Base-by-base conservation (phyloP, 371 early-diverging fungal genomes). In the Cokeromyces recurvatus region DNA sequence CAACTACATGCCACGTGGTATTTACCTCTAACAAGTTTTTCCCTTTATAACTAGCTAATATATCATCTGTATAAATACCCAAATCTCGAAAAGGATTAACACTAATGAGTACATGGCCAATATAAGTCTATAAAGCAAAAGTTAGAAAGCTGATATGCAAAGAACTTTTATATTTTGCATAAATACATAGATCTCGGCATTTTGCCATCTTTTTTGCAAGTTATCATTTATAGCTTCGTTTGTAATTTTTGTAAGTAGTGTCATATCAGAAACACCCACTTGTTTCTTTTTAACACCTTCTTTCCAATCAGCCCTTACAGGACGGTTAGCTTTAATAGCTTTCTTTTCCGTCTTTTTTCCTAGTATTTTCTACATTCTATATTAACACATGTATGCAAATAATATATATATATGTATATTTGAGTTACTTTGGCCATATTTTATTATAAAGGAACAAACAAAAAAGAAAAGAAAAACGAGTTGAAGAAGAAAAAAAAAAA, bases 241-340 rank as follows among this genome's bases (percentile, higher is more conserved):
- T 56, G 82, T 86, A 62, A 92, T 87, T 65, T 89, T 89, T 32
- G 90, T 82, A 62, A 92, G 61, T 59, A 92, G 69, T 1, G 91
- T 90, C 91, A 92, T 91, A 61, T 92, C 92, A 31, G 85, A 77
- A 36, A 91, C 87, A 41, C 91, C 91, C 12, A 84, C 90, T 68
- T 88, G 86, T 65, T 90, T 89, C 76, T 88, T 87, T 57, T 84
- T 85, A 40, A 82, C 73, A 31, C 82, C 78, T 57, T 91, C 88
- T 46, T 87, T 84, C 82, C 89, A 91, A 66, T 89, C 86, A 51
- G 91, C 91, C 69, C 80, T 87, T 46, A 70, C 77, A 34, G 82
- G 75, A 46, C 72, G 53, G 36, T 70, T 71, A 20, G 76, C 76
- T 56, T 71, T 71, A 48, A 75, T 71, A 51, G 53, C 52, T 46